phyloP scores from a whole-genome alignment of 2,329 filamentous ascomycete species.

The Curvularia spicifera region DNA sequence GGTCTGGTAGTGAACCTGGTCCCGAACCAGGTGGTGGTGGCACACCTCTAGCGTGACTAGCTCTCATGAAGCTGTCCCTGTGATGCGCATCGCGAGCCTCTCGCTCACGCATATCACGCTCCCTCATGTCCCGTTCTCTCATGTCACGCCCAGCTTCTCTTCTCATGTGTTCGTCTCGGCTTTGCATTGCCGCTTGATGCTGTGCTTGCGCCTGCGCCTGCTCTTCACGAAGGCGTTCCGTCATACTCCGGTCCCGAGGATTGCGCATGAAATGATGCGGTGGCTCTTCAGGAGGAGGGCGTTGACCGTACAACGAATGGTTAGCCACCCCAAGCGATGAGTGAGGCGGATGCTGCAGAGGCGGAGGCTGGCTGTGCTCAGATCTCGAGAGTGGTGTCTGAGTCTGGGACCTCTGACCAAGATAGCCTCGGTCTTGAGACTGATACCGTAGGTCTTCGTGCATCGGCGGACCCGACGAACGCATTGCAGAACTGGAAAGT shows the following conservation, averaged over 20 bases:
- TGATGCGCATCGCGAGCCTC: conserved; percentile 28
- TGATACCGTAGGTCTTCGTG: conserved; percentile 42
- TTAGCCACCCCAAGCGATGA: conserved; percentile 38
- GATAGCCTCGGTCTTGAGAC: conserved; percentile 37
- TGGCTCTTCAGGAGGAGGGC: conserved; percentile 35
- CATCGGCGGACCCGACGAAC: conserved; percentile 28
- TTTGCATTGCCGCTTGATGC: conserved; percentile 25
- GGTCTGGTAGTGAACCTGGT: conserved; percentile 25
- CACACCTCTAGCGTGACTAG: conserved; percentile 26
- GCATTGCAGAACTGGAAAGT: conserved; percentile 31
- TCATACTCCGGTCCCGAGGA: conserved; percentile 32
- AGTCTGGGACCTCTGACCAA: conserved; percentile 44
- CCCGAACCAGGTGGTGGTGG: conserved; percentile 24
- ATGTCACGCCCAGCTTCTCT: conserved; percentile 35
- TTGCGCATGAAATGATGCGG: conserved; percentile 31
- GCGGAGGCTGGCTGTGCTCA: conserved; percentile 38
- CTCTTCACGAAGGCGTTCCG: conserved; percentile 42
- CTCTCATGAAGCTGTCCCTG: conserved; percentile 30
- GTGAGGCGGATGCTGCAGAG: conserved; percentile 44
- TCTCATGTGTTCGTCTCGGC: conserved; percentile 33
- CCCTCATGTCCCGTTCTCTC: conserved; percentile 27
- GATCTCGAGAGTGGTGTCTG: conserved; percentile 44
- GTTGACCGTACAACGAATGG: conserved; percentile 37
- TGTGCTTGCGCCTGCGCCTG: conserved; percentile 25
- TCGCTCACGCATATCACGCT: conserved; percentile 27